Conservation (phyloP, 1,284 basidiomycete species). For the Rhodotorula glutinis region DNA sequence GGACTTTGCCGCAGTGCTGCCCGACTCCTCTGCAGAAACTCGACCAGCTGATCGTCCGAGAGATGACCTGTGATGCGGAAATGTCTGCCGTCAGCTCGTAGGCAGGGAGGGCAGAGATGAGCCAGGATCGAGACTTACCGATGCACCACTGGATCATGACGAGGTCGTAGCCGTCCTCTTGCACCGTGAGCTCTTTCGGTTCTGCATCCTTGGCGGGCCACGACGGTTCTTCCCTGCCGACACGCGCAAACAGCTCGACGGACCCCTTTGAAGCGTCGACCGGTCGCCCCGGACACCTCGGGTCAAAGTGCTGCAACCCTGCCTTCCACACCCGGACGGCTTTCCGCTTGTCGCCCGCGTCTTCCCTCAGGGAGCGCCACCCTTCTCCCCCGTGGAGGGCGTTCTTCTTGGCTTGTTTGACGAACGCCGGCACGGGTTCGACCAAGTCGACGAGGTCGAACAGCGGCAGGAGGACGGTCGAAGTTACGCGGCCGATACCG, state of each 20-base stretch:
- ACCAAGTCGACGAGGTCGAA: slow-evolving; percentile 79
- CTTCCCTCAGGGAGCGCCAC: slow-evolving; percentile 60
- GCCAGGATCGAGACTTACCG: slow-evolving; percentile 43
- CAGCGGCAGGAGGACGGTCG: slow-evolving; percentile 76
- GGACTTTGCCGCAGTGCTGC: slow-evolving; percentile 54
- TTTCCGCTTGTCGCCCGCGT: slow-evolving; percentile 51
- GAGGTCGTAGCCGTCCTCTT: slow-evolving; percentile 61
- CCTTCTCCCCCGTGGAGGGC: slow-evolving; percentile 51
- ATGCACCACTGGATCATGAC: slow-evolving; percentile 96
- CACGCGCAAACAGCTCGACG: slow-evolving; percentile 24
- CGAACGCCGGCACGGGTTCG: slow-evolving; percentile 76
- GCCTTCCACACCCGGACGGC: slow-evolving; percentile 76
- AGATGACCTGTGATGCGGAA: slow-evolving; percentile 51
- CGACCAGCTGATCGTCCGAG: slow-evolving; percentile 68
- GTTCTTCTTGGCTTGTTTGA: slow-evolving; percentile 61
- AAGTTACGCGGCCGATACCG: slow-evolving; percentile 85
- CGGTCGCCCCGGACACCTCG: slow-evolving; percentile 58
- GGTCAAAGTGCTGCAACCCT: slow-evolving; percentile 74
- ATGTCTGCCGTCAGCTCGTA: not conserved
- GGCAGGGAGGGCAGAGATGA: not conserved
- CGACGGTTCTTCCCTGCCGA: slow-evolving; percentile 47
- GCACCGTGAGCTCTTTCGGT: slow-evolving; percentile 37
- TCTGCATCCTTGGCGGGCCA: slow-evolving; percentile 45
- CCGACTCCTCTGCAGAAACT: slow-evolving; percentile 66
- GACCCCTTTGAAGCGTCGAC: slow-evolving; percentile 3